Evolutionary conservation across 352 stramenopile species (phyloP), one percentile per base, ranked within the genome.

Genomic region (Phytopythium mirpurense): DNA sequence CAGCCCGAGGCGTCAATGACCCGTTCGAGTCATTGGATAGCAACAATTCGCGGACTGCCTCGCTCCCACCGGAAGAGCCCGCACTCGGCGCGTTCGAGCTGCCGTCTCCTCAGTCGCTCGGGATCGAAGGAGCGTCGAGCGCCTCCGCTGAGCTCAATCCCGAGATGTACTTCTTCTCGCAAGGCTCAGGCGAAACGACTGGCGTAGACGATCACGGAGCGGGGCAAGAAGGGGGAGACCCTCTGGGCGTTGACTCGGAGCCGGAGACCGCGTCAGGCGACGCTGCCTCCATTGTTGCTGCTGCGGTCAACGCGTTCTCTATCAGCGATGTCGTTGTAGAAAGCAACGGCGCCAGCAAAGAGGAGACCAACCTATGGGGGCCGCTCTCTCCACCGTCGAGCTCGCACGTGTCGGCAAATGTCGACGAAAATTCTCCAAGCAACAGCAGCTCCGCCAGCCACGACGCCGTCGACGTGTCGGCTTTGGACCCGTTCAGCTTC

Each of bases 101-200:
- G 21, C 46, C 46, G 19, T 52, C 46, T 41, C 46, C 46, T 14
- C 46, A 52, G n/a, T 52, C 46, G 19, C 46, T 52, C 46, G 46
- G 46, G 19, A 41, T 52, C 15, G 46, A 41, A n/a, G 46, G 46
- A 14, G 46, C 23, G 21, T 8, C 46, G 14, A 52, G 19, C 8
- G 46, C 34, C 29, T 52, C 46, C 1, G 41, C 21, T 6, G 46
- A 52, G 31, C 46, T 52, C 0, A 42, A 52, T 10, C 29, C 46
- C 15, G 31, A 52, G n/a, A 27, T 52, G 5, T 52, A 52, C 12
- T 52, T 52, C 46, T 42, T 52, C 29, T 27, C 46, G 19, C 46
- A 42, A 10, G 34, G 9, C 31, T 52, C 46, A 31, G 32, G 5
- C 23, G 46, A 29, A 5, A 5, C 26, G 19, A 11, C 23, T 5